Conservation (phyloP, 2,329 filamentous ascomycete species). For the Drechslerella stenobrocha region DNA sequence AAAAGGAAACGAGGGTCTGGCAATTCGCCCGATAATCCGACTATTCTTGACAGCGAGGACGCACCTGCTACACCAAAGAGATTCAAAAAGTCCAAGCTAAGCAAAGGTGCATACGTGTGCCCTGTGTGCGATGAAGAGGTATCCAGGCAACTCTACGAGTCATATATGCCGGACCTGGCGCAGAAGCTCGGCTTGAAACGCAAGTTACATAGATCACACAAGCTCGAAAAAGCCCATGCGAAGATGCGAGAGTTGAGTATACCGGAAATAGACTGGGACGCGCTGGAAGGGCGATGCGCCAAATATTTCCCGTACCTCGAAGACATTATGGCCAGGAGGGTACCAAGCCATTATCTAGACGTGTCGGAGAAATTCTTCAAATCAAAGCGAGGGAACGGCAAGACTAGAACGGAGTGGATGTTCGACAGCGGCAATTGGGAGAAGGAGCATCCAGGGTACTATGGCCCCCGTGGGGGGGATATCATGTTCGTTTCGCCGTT, state of each 20-base stretch:
- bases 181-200: conserved; percentile 27
- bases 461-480: conserved; percentile 40
- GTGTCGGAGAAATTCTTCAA: conserved; percentile 32
- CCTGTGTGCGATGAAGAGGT: conserved; percentile 39
- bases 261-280: conserved; percentile 46
- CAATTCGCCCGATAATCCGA: conserved; percentile 10
- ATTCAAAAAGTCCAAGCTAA: conserved; percentile 18
- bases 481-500: conserved; percentile 24
- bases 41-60: conserved; percentile 4
- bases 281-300: conserved; percentile 16
- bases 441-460: conserved; percentile 42
- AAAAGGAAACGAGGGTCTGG: conserved; percentile 29
- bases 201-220: conserved; percentile 41
- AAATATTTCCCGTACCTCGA: conserved; percentile 29
- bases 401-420: conserved; percentile 20
- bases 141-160: conserved; percentile 35
- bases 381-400: conserved; percentile 15
- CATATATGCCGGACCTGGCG: conserved; percentile 35
- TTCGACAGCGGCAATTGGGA: conserved; percentile 35
- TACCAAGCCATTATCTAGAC: conserved; percentile 27
- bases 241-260: conserved; percentile 29
- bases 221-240: conserved; percentile 26
- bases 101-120: conserved; percentile 15
- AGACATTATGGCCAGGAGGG: conserved; percentile 32
- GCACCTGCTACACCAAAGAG: conserved; percentile 19